These are phyloP conservation scores for Pichia inconspicua DNA, from an alignment of 1,139 yeast species.

Conservation along the genomic window DNA sequence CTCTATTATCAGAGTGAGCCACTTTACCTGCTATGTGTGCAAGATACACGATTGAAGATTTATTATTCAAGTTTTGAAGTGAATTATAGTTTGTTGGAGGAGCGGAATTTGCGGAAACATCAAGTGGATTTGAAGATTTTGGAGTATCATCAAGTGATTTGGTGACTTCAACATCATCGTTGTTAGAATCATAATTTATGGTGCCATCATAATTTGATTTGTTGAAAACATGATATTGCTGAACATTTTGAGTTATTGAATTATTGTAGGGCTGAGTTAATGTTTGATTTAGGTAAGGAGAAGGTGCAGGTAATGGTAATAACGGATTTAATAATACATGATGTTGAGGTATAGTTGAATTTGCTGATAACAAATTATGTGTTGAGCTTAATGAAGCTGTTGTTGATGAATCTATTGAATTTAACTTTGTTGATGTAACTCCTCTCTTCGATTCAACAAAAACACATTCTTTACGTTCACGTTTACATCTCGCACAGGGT, in stretches of 20 bases:
- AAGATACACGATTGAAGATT: slow-evolving; percentile 52
- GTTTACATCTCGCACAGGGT: slow-evolving; percentile 75
- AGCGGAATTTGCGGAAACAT: slow-evolving; percentile 2
- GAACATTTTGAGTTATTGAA: neutral
- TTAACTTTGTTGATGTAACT: slow-evolving; percentile 18
- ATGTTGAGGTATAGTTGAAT: slow-evolving; percentile 1
- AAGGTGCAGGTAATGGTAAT: slow-evolving; percentile 11
- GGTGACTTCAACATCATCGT: neutral
- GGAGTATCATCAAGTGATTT: neutral
- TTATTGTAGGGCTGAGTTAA: neutral
- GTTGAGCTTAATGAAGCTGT: neutral
- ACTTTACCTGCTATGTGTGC: slow-evolving; percentile 73
- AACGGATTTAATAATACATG: neutral
- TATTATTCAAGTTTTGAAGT: slow-evolving; percentile 13
- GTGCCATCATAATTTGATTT: neutral
- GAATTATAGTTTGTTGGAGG: slow-evolving; percentile 8
- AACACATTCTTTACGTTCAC: slow-evolving; percentile 76
- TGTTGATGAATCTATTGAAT: neutral
- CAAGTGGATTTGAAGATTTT: slow-evolving; percentile 1
- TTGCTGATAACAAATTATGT: slow-evolving; percentile 1
- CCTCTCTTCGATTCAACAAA: slow-evolving; percentile 62
- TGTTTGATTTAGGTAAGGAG: neutral
- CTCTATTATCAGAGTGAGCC: slow-evolving; percentile 59
- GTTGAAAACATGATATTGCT: neutral
- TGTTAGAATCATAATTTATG: neutral